Conservation (phyloP, 495 filamentous ascomycete genomes). For the Xylaria bambusicola region DNA sequence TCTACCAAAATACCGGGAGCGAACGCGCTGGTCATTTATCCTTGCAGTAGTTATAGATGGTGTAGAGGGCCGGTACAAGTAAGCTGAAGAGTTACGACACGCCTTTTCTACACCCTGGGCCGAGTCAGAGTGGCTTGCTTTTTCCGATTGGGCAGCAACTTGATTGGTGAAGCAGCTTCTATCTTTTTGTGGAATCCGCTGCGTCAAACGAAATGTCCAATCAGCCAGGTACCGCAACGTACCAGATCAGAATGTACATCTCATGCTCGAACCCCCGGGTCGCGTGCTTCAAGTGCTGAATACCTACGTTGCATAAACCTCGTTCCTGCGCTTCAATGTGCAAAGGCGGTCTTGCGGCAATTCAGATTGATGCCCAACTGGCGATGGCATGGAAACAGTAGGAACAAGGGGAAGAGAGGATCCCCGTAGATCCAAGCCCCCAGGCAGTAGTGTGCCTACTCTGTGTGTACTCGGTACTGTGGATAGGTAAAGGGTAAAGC, state of each 20-base stretch:
- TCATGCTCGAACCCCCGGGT: neutral
- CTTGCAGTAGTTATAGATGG: neutral
- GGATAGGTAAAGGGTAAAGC: neutral
- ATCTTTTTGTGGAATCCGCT: neutral
- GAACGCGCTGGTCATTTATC: neutral
- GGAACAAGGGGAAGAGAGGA: constrained; percentile 8
- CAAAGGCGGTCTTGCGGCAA: neutral
- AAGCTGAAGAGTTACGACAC: neutral
- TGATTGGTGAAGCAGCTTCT: constrained; percentile 2
- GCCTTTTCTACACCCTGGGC: neutral
- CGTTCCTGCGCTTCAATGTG: neutral
- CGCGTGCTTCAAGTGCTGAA: too few species aligned
- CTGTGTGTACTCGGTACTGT: too few species aligned
- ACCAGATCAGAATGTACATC: neutral
- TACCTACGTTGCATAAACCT: constrained; percentile 1
- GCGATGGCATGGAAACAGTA: neutral
- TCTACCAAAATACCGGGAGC: constrained; percentile 18
- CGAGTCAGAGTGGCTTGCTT: neutral
- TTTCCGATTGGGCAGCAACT: constrained; percentile 16
- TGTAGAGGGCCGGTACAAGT: too few species aligned
- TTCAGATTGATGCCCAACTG: constrained; percentile 17
- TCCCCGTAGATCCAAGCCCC: neutral
- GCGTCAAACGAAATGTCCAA: neutral
- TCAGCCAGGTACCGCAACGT: neutral
- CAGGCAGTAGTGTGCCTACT: too few species aligned